phyloP scores from a whole-genome alignment of 2,329 filamentous ascomycete genomes.

The Penicillium hesseltinei region DNA sequence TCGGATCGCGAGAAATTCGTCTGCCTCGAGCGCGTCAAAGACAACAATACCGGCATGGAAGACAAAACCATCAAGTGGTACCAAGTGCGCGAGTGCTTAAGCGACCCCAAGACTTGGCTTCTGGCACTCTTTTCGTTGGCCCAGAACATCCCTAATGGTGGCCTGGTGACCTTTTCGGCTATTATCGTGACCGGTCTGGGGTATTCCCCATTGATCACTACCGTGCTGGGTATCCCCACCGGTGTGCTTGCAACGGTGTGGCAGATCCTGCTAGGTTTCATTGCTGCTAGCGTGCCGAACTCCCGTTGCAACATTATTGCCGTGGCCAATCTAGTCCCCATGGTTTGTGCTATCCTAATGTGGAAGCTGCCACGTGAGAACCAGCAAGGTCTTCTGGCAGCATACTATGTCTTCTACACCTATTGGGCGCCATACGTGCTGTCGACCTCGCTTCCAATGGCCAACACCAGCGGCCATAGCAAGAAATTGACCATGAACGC shows the following conservation, averaged over 20 bases:
- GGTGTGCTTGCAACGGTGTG: slow-evolving; percentile 29
- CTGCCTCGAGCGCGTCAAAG: slow-evolving; percentile 23
- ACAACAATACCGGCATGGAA: slow-evolving; percentile 27
- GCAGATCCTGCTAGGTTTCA: slow-evolving; percentile 22
- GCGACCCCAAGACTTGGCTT: slow-evolving; percentile 34
- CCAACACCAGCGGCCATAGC: slow-evolving; percentile 29
- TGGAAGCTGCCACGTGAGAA: slow-evolving; percentile 38
- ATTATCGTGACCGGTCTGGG: slow-evolving; percentile 30
- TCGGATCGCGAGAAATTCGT: slow-evolving; percentile 21
- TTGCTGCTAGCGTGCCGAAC: slow-evolving; percentile 16
- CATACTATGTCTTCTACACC: slow-evolving; percentile 41
- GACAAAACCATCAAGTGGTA: slow-evolving; percentile 46
- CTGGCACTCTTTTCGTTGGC: slow-evolving; percentile 19
- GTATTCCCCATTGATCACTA: slow-evolving; percentile 23
- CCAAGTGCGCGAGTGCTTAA: slow-evolving; percentile 43
- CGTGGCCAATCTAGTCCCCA: slow-evolving; percentile 25
- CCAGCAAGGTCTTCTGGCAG: slow-evolving; percentile 34
- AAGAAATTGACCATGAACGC: slow-evolving; percentile 31
- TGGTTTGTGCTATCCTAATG: slow-evolving; percentile 31
- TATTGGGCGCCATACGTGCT: slow-evolving; percentile 37
- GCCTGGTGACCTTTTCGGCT: slow-evolving; percentile 29
- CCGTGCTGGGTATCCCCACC: slow-evolving; percentile 29
- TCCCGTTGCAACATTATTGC: slow-evolving; percentile 27
- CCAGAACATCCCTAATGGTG: slow-evolving; percentile 31
- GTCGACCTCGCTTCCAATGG: slow-evolving; percentile 30